A percentile compares a stretch with the other conserved stretches of the same genome.
phyloP scores from a whole-genome alignment of 495 filamentous ascomycete genomes.

The Arthonia radiata region DNA sequence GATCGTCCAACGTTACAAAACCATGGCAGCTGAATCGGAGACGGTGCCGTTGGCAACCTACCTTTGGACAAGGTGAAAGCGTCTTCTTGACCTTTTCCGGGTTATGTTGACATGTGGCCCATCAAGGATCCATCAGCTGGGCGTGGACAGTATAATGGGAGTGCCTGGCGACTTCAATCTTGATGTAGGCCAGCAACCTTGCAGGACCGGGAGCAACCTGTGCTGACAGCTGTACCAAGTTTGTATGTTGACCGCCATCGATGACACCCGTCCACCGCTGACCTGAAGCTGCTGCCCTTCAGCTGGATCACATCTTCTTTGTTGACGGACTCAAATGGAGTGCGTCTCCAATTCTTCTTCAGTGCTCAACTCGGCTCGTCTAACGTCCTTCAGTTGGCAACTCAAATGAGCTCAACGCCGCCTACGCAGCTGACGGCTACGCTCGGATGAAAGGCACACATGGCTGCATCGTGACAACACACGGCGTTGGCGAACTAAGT shows the following conservation, averaged over 20 bases:
- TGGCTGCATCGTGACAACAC: conserved; percentile 14
- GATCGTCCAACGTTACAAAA: too few relatives aligned
- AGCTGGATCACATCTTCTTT: conserved; percentile 14
- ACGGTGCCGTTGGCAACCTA: too few relatives aligned
- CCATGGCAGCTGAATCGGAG: too few relatives aligned
- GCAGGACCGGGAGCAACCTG: too few relatives aligned
- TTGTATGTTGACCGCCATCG: too few relatives aligned
- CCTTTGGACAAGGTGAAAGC: too few relatives aligned
- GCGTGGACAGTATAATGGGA: conserved; percentile 4
- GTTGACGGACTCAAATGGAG: conserved; percentile 14
- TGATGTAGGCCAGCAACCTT: too few relatives aligned
- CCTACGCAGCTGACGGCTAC: conserved; percentile 18
- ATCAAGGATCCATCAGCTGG: not conserved
- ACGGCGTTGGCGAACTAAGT: conserved; percentile 17
- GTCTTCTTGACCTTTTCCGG: too few relatives aligned
- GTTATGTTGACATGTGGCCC: too few relatives aligned
- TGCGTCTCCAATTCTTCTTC: not conserved
- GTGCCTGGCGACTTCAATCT: conserved; percentile 13
- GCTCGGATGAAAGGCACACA: conserved; percentile 11
- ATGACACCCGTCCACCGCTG: too few relatives aligned
- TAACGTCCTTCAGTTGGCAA: conserved; percentile 14
- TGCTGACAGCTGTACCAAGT: too few relatives aligned
- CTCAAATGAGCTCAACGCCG: conserved; percentile 15
- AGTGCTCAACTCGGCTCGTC: not conserved
- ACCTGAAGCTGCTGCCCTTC: too few relatives aligned